Evolutionary conservation across 2,329 filamentous ascomycete species (phyloP), one percentile per base, ranked within the genome.

Genomic region (Neodidymelliopsis sp.): DNA sequence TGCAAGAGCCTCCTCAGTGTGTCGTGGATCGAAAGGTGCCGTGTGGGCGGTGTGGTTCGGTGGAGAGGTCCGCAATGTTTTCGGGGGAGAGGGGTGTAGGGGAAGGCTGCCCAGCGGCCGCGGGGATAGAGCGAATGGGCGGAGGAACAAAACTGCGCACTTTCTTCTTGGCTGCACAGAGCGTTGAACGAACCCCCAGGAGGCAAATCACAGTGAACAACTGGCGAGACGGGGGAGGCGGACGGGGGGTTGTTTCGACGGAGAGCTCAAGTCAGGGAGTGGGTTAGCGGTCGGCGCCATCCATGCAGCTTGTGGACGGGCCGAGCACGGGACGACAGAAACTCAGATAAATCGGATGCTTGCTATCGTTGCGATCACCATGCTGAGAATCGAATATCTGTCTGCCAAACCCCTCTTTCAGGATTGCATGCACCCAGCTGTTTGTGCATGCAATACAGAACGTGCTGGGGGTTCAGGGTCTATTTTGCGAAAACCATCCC

Each of bases 251-350:
- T 53, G 49, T 53, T 52, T 49, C 46, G 46, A 38, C 41, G 18
- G 12, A 44, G 49, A 53, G 49, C 57, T 59, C 51, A 53, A 61
- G 65, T 66, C 66, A 69, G 66, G 66, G 66, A 56, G 56, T 53
- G 43, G 48, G 50, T 54, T 41, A 31, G 46, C 40, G 35, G 40
- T 40, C 24, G 47, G 40, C n/a, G n/a, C n/a, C n/a, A n/a, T n/a
- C 46, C 46, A 45, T 45, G 47, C 47, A 40, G 46, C 46, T 41
- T 43, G 41, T 51, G 19, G 39, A 42, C 48, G 37, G 48, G 42
- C 42, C 48, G 48, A 34, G 36, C 48, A 41, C n/a, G n/a, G n/a
- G 42, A 51, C 20, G 33, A 29, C 37, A 44, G 43, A 35, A 49
- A 50, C 53, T 41, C 40, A 38, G 49, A 30, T 40, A 40, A 23